A percentile compares a stretch with the other conserved stretches of the same genome.
These are phyloP conservation scores for Trichophyton benhamiae DNA, from an alignment of 2,329 filamentous ascomycete species.

Conservation along the genomic window DNA sequence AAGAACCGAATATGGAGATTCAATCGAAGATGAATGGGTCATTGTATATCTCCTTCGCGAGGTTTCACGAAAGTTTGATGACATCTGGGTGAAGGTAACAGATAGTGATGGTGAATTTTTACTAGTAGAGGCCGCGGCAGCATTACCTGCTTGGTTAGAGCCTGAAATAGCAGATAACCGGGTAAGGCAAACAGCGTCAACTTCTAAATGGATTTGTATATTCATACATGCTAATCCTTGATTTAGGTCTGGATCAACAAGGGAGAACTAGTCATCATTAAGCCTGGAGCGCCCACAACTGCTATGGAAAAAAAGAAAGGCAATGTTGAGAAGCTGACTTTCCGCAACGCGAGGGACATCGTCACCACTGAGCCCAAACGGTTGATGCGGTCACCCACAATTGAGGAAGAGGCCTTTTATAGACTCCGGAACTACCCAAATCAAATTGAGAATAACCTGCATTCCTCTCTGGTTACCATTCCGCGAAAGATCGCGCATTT, in stretches of 20 bases:
- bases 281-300: constrained; percentile 33
- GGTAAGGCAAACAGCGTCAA: constrained; percentile 25
- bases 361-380: constrained; percentile 45
- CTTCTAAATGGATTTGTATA: background rate
- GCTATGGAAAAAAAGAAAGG: constrained; percentile 24
- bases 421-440: constrained; percentile 70
- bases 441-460: constrained; percentile 62
- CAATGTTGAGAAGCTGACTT: constrained; percentile 40
- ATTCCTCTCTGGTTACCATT: constrained; percentile 59
- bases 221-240: background rate
- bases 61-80: constrained; percentile 57
- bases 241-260: constrained; percentile 67
- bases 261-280: constrained; percentile 62
- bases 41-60: constrained; percentile 81
- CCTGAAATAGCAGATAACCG: constrained; percentile 80
- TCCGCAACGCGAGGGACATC: constrained; percentile 51
- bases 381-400: constrained; percentile 57
- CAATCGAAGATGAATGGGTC: constrained; percentile 94
- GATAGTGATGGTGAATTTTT: constrained; percentile 94
- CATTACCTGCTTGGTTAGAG: constrained; percentile 77
- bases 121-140: constrained; percentile 81
- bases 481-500: constrained; percentile 73
- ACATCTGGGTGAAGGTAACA: constrained; percentile 68
- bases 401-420: constrained; percentile 86
- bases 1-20: constrained; percentile 78